Conservation (phyloP, 371 early-diverging fungal genomes). For the Funneliformis caledonium region DNA sequence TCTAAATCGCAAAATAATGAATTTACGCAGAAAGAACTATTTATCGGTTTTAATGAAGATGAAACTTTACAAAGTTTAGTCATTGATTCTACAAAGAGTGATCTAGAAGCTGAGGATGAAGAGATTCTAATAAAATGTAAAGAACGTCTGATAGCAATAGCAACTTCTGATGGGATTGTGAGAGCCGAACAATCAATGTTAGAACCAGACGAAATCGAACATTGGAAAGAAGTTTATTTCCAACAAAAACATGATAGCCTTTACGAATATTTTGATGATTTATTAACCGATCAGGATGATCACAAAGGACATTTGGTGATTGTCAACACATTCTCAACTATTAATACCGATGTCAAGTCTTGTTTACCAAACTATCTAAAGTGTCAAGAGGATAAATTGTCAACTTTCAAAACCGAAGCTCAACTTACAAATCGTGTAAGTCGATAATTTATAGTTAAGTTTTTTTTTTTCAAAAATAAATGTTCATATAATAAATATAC, state of each 20-base stretch:
- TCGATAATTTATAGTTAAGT: too few relatives aligned
- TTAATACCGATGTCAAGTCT: conserved; percentile 26
- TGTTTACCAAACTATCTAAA: neutral
- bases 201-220: conserved; percentile 4
- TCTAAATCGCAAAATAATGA: neutral
- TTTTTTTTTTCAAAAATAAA: neutral
- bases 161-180: conserved; percentile 36
- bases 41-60: conserved; percentile 27
- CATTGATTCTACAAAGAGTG: neutral
- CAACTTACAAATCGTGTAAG: conserved; percentile 9
- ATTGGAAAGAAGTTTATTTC: conserved; percentile 27
- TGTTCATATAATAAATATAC: too few relatives aligned
- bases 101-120: neutral
- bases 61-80: conserved; percentile 39
- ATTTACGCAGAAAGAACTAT: conserved; percentile 15
- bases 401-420: conserved; percentile 27
- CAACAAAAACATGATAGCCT: conserved; percentile 24
- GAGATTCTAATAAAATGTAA: conserved; percentile 35
- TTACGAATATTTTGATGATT: neutral
- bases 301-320: conserved; percentile 2
- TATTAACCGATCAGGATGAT: neutral
- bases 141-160: conserved; percentile 31
- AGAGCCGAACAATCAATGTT: conserved; percentile 17
- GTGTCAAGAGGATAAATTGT: conserved; percentile 30
- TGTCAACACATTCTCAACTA: conserved; percentile 37